These are phyloP conservation scores for Ogataea nakhonphanomensis DNA, from an alignment of 805 yeast genomes.

Conservation along the genomic window DNA sequence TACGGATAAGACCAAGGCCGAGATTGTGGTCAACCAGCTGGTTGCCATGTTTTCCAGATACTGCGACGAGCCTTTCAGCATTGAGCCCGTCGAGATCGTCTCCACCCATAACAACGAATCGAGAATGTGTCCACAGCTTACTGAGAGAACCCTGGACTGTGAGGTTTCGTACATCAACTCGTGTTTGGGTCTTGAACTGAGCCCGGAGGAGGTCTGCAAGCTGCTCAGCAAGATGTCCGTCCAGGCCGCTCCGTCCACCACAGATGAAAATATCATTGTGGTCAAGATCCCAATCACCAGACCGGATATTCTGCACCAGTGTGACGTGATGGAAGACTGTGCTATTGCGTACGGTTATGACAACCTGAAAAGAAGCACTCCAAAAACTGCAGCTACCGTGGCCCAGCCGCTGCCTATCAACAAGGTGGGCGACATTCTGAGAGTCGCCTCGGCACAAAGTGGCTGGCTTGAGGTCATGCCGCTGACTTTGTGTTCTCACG, in stretches of 20 bases:
- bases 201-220: slow-evolving; percentile 62
- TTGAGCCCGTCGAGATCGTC: slow-evolving; percentile 86
- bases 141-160: slow-evolving; percentile 65
- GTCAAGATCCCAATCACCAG: slow-evolving; percentile 89
- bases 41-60: slow-evolving; percentile 96
- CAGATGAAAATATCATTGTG: slow-evolving; percentile 48
- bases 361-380: slow-evolving; percentile 74
- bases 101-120: slow-evolving; percentile 77
- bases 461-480: slow-evolving; percentile 98
- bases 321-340: slow-evolving; percentile 98
- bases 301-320: slow-evolving; percentile 92
- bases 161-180: slow-evolving; percentile 86
- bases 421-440: slow-evolving; percentile 84
- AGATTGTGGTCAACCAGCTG: slow-evolving; percentile 84
- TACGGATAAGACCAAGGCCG: slow-evolving; percentile 91
- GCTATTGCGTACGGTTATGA: slow-evolving; percentile 96
- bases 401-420: slow-evolving; percentile 90
- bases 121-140: slow-evolving; percentile 70
- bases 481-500: slow-evolving; percentile 91
- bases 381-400: slow-evolving; percentile 73
- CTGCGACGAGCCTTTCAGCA: slow-evolving; percentile 72
- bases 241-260: slow-evolving; percentile 50
- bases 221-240: slow-evolving; percentile 82
- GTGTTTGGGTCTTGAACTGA: slow-evolving; percentile 78
- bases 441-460: slow-evolving; percentile 88